Conservation (phyloP, 164 flowering plant species). For the Macadamia integrifolia region DNA sequence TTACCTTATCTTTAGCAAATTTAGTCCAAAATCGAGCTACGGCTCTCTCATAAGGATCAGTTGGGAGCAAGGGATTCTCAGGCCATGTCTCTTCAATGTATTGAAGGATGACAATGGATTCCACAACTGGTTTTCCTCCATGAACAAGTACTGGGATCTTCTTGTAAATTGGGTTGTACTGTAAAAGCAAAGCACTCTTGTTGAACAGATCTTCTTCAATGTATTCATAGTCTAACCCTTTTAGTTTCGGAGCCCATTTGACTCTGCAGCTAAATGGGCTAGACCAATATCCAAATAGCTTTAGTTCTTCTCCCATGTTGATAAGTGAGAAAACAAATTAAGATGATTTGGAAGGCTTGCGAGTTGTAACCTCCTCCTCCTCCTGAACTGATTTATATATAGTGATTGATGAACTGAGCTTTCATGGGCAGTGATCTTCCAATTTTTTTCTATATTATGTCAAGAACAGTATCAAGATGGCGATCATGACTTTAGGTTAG, state of each 20-base stretch:
- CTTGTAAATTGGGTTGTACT: constrained; percentile 35
- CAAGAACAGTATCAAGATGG: no score
- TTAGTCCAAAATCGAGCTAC: constrained; percentile 36
- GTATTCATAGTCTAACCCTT: constrained; percentile 32
- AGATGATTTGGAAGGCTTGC: no score
- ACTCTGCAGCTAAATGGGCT: constrained; percentile 32
- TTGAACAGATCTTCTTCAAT: constrained; percentile 24
- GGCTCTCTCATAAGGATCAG: constrained; percentile 26
- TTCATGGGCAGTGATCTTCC: no score
- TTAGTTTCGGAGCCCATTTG: constrained; percentile 38
- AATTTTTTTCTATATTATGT: no score
- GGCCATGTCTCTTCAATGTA: constrained; percentile 40
- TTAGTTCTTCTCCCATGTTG: constrained; percentile 20
- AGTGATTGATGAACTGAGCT: neutral
- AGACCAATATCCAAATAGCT: constrained; percentile 31
- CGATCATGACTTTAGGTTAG: no score
- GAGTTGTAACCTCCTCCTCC: no score
- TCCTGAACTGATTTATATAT: neutral
- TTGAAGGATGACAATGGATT: constrained; percentile 33
- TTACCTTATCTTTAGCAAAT: constrained; percentile 29
- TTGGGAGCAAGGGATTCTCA: constrained; percentile 25
- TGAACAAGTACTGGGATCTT: constrained; percentile 38
- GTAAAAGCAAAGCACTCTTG: constrained; percentile 15
- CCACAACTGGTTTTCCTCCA: constrained; percentile 26
- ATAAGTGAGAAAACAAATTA: neutral